Base-by-base conservation (phyloP, 306 rosid genomes). In the Ormosia semicastrata region DNA sequence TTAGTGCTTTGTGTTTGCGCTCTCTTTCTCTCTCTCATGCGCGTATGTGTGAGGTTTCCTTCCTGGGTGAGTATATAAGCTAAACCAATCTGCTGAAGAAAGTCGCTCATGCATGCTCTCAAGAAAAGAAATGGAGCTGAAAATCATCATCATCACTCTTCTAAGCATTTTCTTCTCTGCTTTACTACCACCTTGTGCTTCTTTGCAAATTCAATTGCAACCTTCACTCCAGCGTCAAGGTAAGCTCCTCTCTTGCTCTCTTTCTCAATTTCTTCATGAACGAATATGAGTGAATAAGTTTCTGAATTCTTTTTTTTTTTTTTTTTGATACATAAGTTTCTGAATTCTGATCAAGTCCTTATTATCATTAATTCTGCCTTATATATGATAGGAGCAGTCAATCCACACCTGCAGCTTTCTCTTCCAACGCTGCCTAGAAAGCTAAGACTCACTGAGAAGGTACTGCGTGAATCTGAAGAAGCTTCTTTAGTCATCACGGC, bases 1-100 rank as follows among this genome's bases (percentile, higher is more conserved):
- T 89, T 90, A 83, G 92, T 84, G 91, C 82, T 87, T 76, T 85
- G 92, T 91, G 91, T 87, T 62, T 71, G 40, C n/a, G 41, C 54
- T 56, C 59, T 62, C 75, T 60, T 67, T 37, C 75, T 66, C 6
- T 29, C 30, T 73, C 52, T 72, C 85, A 59, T 54, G 54, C 60
- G 15, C 40, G 18, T 17, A 66, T 40, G 56, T 54, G 17, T 30
- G 11, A 13, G 29, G 10, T 60, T 79, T 71, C 68, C 82, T 66
- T 76, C 52, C 62, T 63, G 12, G 74, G 68, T 76, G 59, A 6
- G 52, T 85, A 85, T 87, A 87, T 85, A 88, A 69, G 66, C 59
- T 57, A 70, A 79, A 82, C 65, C 80, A 9, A 68, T 7, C 72
- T 64, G 79, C 40, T 66, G 72, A 82, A 84, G 68, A 47, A 73